Conservation (phyloP, 352 stramenopile genomes). For the Globisporangium lucens region DNA sequence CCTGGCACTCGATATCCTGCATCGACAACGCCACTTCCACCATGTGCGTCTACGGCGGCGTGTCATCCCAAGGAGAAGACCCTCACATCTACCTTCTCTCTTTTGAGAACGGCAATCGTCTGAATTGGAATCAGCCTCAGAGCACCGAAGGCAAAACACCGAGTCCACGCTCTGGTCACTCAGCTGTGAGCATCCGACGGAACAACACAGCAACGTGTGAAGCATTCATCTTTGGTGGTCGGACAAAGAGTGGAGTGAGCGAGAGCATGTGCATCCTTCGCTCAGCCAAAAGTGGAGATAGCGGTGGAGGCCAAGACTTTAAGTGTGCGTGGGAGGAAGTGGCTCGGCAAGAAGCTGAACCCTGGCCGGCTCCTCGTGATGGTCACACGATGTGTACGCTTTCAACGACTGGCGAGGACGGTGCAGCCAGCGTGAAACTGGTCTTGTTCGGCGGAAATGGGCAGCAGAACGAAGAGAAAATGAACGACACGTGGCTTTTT, state of each 20-base stretch:
- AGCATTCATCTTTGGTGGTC: conserved; percentile 55
- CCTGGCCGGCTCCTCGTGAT: conserved; percentile 47
- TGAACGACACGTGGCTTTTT: conserved; percentile 72
- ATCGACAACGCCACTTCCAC: conserved; percentile 20
- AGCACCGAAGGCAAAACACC: conserved; percentile 20
- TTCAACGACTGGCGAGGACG: neutral
- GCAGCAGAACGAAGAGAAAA: conserved; percentile 59
- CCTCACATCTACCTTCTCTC: conserved; percentile 35
- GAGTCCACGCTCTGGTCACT: conserved; percentile 47
- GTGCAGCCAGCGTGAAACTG: neutral
- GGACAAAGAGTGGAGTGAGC: conserved; percentile 62
- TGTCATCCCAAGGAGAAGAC: conserved; percentile 60
- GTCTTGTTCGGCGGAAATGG: conserved; percentile 74
- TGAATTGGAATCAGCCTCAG: conserved; percentile 26
- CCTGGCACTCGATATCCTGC: conserved; percentile 49
- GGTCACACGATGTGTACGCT: conserved; percentile 57
- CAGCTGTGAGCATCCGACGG: conserved; percentile 28
- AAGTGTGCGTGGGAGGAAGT: conserved; percentile 31
- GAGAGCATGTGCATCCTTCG: conserved; percentile 37
- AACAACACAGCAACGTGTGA: conserved; percentile 11
- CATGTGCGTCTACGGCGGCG: conserved; percentile 55
- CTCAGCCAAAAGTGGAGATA: neutral
- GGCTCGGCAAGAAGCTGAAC: neutral
- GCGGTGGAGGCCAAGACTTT: neutral
- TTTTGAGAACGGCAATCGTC: conserved; percentile 3